phyloP scores from a whole-genome alignment of 805 yeast species.

The Candida silvatica region DNA sequence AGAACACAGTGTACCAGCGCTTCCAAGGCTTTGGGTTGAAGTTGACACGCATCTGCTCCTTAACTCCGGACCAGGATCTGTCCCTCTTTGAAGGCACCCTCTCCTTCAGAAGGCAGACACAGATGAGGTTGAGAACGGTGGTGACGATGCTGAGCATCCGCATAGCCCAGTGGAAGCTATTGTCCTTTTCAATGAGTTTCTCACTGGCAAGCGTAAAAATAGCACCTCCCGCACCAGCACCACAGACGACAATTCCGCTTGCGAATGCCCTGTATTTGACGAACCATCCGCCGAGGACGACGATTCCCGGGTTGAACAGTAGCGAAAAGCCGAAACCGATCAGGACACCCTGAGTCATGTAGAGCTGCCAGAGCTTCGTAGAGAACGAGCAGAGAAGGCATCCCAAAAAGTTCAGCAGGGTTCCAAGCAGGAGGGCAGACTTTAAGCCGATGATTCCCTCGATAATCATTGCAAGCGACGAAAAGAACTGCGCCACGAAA shows the following conservation, averaged over 20 bases:
- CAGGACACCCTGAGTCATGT: slow-evolving; percentile 43
- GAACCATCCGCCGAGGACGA: slow-evolving; percentile 47
- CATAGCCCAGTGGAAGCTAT: slow-evolving; percentile 35
- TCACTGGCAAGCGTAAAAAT: slow-evolving; percentile 26
- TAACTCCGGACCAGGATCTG: slow-evolving; percentile 5
- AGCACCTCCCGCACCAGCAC: slow-evolving; percentile 37
- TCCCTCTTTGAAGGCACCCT: slow-evolving; percentile 22
- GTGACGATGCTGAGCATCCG: slow-evolving; percentile 33
- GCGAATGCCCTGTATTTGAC: slow-evolving; percentile 35
- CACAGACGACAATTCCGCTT: slow-evolving; percentile 28
- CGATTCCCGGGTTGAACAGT: slow-evolving; percentile 42
- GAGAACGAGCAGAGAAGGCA: slow-evolving; percentile 45
- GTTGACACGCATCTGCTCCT: slow-evolving; percentile 6
- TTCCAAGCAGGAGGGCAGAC: slow-evolving; percentile 26
- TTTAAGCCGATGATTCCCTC: slow-evolving; percentile 12
- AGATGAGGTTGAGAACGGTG: slow-evolving; percentile 28
- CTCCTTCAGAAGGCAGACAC: slow-evolving; percentile 35
- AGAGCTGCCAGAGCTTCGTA: slow-evolving; percentile 39
- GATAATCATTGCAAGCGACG: slow-evolving; percentile 14
- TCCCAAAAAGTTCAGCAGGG: slow-evolving; percentile 34
- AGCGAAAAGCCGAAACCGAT: slow-evolving; percentile 43
- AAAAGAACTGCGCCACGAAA: slow-evolving; percentile 14
- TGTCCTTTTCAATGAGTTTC: slow-evolving; percentile 28
- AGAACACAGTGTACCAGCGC: slow-evolving; percentile 10
- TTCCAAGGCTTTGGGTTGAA: slow-evolving; percentile 11